These are phyloP conservation scores for Lachancea quebecensis DNA, from an alignment of 805 yeast species.

Conservation along the genomic window DNA sequence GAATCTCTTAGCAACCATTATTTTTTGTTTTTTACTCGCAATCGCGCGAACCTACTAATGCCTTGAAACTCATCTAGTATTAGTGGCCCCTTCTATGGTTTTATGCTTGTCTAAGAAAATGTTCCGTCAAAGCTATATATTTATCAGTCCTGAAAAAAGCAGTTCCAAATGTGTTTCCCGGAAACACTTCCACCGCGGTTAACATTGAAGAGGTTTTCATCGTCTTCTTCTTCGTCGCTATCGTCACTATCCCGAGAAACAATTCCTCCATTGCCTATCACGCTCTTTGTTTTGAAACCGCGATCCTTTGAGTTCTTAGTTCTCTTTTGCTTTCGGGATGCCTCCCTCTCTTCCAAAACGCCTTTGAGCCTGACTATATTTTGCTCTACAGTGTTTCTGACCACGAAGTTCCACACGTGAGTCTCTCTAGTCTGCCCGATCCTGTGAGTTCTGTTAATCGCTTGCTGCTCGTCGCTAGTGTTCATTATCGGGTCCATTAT, in stretches of 20 bases:
- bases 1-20: too few relatives aligned
- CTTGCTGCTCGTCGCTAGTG: constrained; percentile 80
- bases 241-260: neutral
- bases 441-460: constrained; percentile 84
- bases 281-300: neutral
- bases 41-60: too few relatives aligned
- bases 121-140: neutral
- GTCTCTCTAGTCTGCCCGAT: constrained; percentile 82
- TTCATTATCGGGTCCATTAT: constrained; percentile 90
- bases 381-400: constrained; percentile 82
- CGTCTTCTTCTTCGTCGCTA: constrained; percentile 10
- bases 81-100: neutral
- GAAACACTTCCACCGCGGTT: constrained; percentile 25
- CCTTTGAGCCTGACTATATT: constrained; percentile 49
- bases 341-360: constrained; percentile 19
- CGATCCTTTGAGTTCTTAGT: constrained; percentile 1
- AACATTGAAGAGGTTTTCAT: constrained; percentile 23
- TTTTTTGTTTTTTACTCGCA: too few relatives aligned
- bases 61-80: too few relatives aligned
- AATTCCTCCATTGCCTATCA: neutral
- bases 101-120: neutral
- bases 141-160: constrained; percentile 19
- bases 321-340: neutral
- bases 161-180: constrained; percentile 27
- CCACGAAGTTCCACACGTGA: constrained; percentile 87